phyloP scores from a whole-genome alignment of 768 basidiomycete species.

The Tephrocybe sp. region DNA sequence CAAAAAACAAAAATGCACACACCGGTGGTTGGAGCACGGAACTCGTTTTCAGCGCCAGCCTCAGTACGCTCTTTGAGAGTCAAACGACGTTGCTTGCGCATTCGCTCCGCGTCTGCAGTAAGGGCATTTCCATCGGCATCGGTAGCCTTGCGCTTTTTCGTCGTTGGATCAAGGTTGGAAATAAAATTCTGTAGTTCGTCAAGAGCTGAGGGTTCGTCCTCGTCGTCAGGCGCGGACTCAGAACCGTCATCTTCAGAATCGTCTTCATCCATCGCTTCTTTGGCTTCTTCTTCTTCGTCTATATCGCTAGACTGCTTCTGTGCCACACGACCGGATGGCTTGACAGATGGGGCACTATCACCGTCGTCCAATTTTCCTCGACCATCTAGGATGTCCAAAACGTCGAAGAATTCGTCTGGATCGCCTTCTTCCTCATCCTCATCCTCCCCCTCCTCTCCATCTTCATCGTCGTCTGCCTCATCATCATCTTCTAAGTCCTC shows the following conservation, averaged over 20 bases:
- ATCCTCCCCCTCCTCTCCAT: slow-evolving; percentile 43
- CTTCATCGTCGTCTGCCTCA: slow-evolving; percentile 33
- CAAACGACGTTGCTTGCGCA: slow-evolving; percentile 53
- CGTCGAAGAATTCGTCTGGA: slow-evolving; percentile 57
- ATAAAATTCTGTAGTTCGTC: slow-evolving; percentile 73
- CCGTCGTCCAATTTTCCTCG: slow-evolving; percentile 46
- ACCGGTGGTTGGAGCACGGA: slow-evolving; percentile 56
- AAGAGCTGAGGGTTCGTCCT: slow-evolving; percentile 55
- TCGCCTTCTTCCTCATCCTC: slow-evolving; percentile 46
- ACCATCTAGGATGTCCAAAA: slow-evolving; percentile 66
- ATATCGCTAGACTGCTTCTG: slow-evolving; percentile 5
- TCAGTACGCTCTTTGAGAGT: slow-evolving; percentile 71
- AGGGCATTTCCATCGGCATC: slow-evolving; percentile 33
- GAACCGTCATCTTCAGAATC: slow-evolving; percentile 45
- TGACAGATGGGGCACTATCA: slow-evolving; percentile 29
- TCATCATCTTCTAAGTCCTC: slow-evolving; percentile 36
- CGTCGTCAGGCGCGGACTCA: slow-evolving; percentile 48
- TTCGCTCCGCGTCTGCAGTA: slow-evolving; percentile 21
- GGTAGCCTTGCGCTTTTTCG: slow-evolving; percentile 69
- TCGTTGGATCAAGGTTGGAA: slow-evolving; percentile 54
- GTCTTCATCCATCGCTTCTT: slow-evolving; percentile 33
- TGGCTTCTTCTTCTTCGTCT: slow-evolving; percentile 22
- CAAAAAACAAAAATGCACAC: slow-evolving; percentile 8
- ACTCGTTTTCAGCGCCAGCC: slow-evolving; percentile 80
- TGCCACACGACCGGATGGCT: background rate